Evolutionary conservation across 2,329 filamentous ascomycete genomes (phyloP).

Genomic region (Colletotrichum sp.): DNA sequence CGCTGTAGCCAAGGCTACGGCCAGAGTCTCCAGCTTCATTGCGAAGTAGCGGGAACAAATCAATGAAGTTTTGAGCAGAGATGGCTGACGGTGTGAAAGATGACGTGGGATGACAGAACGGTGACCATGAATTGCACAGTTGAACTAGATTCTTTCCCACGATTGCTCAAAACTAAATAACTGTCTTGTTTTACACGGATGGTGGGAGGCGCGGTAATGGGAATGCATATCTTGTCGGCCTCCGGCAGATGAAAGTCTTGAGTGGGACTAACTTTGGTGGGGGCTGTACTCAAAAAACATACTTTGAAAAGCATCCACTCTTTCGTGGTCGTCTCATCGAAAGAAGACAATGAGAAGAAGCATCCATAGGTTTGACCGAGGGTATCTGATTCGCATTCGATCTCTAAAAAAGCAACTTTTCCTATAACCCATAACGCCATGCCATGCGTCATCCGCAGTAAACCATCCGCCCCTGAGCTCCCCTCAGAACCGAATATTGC

Average conservation of each 20-base stretch:
- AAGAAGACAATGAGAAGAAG: background rate
- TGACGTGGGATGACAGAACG: too few species aligned
- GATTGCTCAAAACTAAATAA: too few species aligned
- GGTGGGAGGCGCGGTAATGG: fast-evolving
- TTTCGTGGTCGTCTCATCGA: too few species aligned
- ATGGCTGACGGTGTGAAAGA: too few species aligned
- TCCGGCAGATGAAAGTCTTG: background rate
- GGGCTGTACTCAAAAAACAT: too few species aligned
- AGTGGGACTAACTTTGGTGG: background rate
- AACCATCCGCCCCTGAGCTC: background rate
- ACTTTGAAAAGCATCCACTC: too few species aligned
- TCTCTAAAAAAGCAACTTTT: conserved; percentile 6
- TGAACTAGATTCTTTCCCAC: too few species aligned
- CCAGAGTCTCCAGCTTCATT: too few species aligned
- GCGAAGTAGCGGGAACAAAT: too few species aligned
- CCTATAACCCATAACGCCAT: conserved; percentile 24
- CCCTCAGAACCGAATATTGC: conserved; percentile 74
- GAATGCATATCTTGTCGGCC: background rate
- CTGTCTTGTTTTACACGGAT: too few species aligned
- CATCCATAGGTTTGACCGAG: background rate
- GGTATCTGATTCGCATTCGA: conserved; percentile 21
- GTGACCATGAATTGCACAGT: too few species aligned
- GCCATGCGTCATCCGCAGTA: conserved; percentile 11
- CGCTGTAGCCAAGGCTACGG: fast-evolving
- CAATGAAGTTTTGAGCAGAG: too few species aligned